Evolutionary conservation across 2,329 filamentous ascomycete species (phyloP).

Genomic region (Colletotrichum aenigma): DNA sequence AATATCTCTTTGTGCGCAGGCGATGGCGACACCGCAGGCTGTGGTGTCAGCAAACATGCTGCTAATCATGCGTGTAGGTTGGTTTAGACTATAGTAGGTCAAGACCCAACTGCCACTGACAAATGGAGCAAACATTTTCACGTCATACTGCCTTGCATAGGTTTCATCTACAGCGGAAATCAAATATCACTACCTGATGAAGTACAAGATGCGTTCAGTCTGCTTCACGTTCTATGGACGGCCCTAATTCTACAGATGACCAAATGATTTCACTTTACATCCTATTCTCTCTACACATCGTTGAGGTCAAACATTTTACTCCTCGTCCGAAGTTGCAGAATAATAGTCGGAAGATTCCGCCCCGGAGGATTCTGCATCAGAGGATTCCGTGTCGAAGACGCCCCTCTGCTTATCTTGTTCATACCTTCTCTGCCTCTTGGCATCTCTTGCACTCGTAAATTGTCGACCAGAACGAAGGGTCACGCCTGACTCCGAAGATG

Average conservation of each 20-base stretch:
- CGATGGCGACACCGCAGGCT: too few relatives aligned
- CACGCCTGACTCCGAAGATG: background rate
- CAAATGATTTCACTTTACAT: background rate
- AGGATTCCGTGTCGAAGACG: background rate
- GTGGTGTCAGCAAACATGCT: too few relatives aligned
- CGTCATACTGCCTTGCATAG: too few relatives aligned
- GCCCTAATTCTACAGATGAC: background rate
- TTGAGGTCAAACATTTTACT: rapidly evolving
- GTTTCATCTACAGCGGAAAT: too few relatives aligned
- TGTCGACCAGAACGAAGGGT: background rate
- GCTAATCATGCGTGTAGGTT: too few relatives aligned
- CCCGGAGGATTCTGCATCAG: background rate
- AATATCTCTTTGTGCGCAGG: too few relatives aligned
- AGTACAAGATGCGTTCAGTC: rapidly evolving
- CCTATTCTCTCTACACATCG: rapidly evolving
- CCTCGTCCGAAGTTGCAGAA: background rate
- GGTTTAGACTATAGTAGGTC: too few relatives aligned
- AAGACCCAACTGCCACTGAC: too few relatives aligned
- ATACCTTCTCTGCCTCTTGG: background rate
- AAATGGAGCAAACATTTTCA: too few relatives aligned
- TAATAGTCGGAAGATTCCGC: too few relatives aligned
- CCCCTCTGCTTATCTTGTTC: background rate
- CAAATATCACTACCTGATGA: rapidly evolving
- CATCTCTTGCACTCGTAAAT: background rate
- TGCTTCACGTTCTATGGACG: background rate